These are phyloP conservation scores for Paramecium caudatum DNA, from an alignment of 73 alveolate genomes.

Conservation along the genomic window DNA sequence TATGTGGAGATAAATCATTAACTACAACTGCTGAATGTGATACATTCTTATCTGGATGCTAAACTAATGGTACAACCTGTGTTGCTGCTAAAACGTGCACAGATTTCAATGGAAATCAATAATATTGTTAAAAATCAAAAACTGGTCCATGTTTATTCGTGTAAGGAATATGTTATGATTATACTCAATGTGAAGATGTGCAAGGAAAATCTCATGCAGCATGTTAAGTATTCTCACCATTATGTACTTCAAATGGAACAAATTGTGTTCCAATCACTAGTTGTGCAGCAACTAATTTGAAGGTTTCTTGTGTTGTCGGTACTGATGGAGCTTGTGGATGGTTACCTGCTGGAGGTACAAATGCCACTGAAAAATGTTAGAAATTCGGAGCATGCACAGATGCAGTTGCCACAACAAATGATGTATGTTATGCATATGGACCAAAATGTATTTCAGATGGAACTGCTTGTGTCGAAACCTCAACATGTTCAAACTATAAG, in stretches of 20 bases:
- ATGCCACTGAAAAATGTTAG: background rate
- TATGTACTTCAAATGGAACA: slow-evolving; percentile 16
- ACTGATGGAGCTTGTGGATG: slow-evolving; percentile 17
- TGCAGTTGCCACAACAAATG: background rate
- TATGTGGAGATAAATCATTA: background rate
- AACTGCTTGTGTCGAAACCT: background rate
- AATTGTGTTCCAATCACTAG: background rate
- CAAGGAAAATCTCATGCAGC: background rate
- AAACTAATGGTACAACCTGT: slow-evolving; percentile 5
- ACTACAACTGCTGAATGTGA: slow-evolving; percentile 51
- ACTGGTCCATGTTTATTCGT: slow-evolving; percentile 32
- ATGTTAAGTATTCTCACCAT: background rate
- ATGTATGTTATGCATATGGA: background rate
- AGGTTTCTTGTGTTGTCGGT: background rate
- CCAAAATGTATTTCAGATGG: background rate
- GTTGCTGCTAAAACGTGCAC: background rate
- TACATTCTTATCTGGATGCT: slow-evolving; percentile 12
- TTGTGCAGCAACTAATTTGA: background rate
- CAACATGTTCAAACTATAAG: background rate
- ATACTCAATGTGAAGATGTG: background rate
- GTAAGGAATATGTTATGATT: background rate
- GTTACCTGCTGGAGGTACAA: background rate
- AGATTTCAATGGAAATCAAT: background rate
- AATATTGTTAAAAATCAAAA: background rate
- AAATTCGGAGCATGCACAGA: background rate